Conservation (phyloP, 129 eudicot species). For the Rutidosis leptorrhynchoides region DNA sequence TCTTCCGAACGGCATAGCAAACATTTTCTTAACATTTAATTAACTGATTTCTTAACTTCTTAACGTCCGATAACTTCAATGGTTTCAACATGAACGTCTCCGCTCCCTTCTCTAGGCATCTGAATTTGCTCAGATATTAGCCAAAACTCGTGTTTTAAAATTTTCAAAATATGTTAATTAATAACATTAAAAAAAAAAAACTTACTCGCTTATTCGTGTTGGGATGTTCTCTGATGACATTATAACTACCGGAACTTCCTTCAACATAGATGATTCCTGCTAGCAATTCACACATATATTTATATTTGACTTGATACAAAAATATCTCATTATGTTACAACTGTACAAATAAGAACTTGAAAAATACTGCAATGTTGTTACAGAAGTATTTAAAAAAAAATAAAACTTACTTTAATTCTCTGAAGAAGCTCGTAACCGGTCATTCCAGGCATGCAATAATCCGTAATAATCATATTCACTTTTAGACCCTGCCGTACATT, state of each 20-base stretch:
- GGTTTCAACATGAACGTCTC: slow-evolving; percentile 80
- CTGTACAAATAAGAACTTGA: too few species aligned
- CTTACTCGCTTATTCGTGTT: slow-evolving; percentile 64
- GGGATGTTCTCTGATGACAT: slow-evolving; percentile 88
- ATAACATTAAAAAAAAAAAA: too few species aligned
- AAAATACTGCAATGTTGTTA: too few species aligned
- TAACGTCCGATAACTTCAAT: slow-evolving; percentile 59
- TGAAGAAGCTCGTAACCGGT: slow-evolving; percentile 81
- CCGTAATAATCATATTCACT: slow-evolving; percentile 72
- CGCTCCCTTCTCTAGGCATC: slow-evolving; percentile 87
- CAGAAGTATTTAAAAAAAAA: too few species aligned
- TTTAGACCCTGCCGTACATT: slow-evolving; percentile 37
- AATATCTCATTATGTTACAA: too few species aligned
- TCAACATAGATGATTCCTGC: slow-evolving; percentile 71
- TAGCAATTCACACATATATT: too few species aligned
- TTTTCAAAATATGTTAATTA: neutral
- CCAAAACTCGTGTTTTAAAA: neutral
- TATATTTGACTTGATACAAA: too few species aligned
- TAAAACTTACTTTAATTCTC: slow-evolving; percentile 59
- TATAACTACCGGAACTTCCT: slow-evolving; percentile 78
- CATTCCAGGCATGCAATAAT: slow-evolving; percentile 92
- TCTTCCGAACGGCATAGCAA: too few species aligned
- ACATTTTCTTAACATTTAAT: slow-evolving; percentile 26
- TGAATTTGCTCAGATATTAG: slow-evolving; percentile 9
- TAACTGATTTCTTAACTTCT: slow-evolving; percentile 55